phyloP scores from a whole-genome alignment of 2,329 filamentous ascomycete genomes.

The Neopestalotiopsis sp. region DNA sequence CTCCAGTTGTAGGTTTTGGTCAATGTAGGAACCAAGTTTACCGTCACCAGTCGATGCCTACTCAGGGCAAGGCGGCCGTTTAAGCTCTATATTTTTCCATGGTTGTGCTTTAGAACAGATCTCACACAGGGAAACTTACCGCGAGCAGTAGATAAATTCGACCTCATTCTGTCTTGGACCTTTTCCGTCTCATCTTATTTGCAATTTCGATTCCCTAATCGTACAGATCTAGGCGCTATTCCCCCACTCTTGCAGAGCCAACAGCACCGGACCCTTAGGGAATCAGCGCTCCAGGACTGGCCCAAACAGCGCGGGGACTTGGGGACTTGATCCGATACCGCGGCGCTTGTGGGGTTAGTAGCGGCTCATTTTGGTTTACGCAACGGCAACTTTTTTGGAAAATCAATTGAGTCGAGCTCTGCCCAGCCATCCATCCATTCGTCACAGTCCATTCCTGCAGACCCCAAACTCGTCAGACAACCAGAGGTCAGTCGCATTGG shows the following conservation, averaged over 20 bases:
- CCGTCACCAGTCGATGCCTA: background rate
- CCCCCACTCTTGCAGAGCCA: background rate
- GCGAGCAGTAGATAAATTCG: background rate
- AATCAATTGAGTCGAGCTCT: conserved; percentile 15
- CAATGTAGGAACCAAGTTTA: conserved; percentile 1
- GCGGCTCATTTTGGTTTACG: conserved; percentile 11
- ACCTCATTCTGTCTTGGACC: background rate
- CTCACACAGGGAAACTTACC: background rate
- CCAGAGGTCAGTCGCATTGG: background rate
- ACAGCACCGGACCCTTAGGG: background rate
- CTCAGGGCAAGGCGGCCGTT: background rate
- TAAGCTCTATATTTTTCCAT: background rate
- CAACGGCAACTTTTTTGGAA: conserved; percentile 10
- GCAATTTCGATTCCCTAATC: background rate
- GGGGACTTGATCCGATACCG: conserved; percentile 15
- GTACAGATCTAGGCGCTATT: background rate
- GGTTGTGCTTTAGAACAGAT: background rate
- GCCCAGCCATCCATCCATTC: background rate
- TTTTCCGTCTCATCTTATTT: background rate
- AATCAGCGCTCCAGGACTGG: conserved; percentile 3
- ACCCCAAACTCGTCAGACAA: background rate
- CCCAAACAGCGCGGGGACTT: background rate
- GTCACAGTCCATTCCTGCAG: background rate
- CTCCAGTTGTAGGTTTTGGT: background rate
- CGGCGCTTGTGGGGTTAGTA: conserved; percentile 11